Conservation (phyloP, 1,139 yeast genomes). For the Kluyveromyces sp. region DNA sequence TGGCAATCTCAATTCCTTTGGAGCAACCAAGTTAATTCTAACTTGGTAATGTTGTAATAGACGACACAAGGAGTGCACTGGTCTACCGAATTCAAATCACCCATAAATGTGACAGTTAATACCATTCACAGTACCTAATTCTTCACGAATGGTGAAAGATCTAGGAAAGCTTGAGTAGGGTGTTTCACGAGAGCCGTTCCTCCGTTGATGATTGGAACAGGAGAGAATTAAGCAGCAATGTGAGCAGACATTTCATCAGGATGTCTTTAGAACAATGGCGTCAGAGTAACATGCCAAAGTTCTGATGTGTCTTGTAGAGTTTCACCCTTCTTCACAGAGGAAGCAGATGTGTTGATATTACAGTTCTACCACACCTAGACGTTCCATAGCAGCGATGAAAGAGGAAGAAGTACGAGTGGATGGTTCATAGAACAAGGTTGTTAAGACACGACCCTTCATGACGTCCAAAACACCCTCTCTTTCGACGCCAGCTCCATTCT, state of each 20-base stretch:
- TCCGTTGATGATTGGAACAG: constrained; percentile 94
- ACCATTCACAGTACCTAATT: constrained; percentile 96
- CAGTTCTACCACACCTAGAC: constrained; percentile 97
- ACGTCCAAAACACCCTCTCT: constrained; percentile 91
- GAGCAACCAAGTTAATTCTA: constrained; percentile 85
- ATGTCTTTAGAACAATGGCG: constrained; percentile 94
- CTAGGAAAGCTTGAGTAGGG: constrained; percentile 97
- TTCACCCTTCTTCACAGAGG: constrained; percentile 97
- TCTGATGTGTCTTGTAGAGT: constrained; percentile 95
- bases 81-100: constrained; percentile 96
- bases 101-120: constrained; percentile 98
- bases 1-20: constrained; percentile 82
- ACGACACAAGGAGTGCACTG: constrained; percentile 93
- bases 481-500: constrained; percentile 95
- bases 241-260: constrained; percentile 89
- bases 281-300: constrained; percentile 93
- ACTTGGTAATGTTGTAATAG: constrained; percentile 89
- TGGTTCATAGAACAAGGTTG: constrained; percentile 97
- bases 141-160: constrained; percentile 98
- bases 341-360: constrained; percentile 76
- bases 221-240: constrained; percentile 92
- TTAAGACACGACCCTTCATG: constrained; percentile 81
- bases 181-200: constrained; percentile 98
- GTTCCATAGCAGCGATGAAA: constrained; percentile 99
- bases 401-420: constrained; percentile 95